Conservation (phyloP, 805 yeast species). For the Hanseniaspora occidentalis region DNA sequence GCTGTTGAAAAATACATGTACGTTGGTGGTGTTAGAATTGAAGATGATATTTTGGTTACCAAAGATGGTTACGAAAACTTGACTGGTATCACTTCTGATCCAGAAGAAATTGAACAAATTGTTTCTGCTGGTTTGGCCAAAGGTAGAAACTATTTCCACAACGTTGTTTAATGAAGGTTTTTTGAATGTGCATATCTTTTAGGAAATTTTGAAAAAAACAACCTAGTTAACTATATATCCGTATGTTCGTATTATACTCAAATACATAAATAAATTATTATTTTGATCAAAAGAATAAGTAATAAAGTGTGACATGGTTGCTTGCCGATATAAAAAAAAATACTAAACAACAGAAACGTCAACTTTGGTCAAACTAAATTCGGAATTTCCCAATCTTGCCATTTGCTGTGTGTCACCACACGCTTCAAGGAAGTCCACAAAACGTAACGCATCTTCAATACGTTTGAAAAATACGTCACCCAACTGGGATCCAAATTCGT, state of each 20-base stretch:
- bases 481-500: slow-evolving; percentile 1
- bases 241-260: too few species aligned
- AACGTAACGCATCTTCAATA: neutral
- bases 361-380: too few species aligned
- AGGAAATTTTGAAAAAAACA: too few species aligned
- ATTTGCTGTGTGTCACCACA: neutral
- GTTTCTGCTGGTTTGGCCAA: slow-evolving; percentile 57
- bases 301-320: too few species aligned
- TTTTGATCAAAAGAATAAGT: slow-evolving; percentile 12
- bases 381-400: neutral
- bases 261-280: neutral
- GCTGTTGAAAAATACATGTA: slow-evolving; percentile 68
- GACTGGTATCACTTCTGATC: slow-evolving; percentile 76
- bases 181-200: too few species aligned
- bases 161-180: slow-evolving; percentile 24
- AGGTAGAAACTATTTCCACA: slow-evolving; percentile 55
- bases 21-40: slow-evolving; percentile 96
- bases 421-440: neutral
- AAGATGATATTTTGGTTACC: slow-evolving; percentile 81
- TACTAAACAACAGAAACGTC: too few species aligned
- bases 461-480: neutral
- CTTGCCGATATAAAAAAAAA: too few species aligned
- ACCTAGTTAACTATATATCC: too few species aligned
- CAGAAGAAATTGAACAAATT: slow-evolving; percentile 66
- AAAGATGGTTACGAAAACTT: slow-evolving; percentile 66